Percentiles rank a stretch among this genome's conserved stretches.
These are phyloP conservation scores for Pleomassaria siparia DNA, from an alignment of 2,329 filamentous ascomycete species.

Conservation along the genomic window DNA sequence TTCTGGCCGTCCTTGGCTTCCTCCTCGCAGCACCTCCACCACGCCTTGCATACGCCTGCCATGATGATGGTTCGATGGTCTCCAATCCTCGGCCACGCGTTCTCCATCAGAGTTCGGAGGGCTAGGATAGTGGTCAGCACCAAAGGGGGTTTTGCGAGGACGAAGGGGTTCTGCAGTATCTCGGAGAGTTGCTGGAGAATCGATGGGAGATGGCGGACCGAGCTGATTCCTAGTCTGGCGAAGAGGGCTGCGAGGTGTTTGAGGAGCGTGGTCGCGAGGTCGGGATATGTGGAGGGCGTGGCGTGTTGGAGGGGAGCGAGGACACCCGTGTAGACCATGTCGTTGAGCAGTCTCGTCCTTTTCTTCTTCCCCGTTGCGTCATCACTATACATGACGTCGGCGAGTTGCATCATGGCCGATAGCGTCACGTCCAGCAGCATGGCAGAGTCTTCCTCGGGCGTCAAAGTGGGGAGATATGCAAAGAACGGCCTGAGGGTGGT, in stretches of 20 bases:
- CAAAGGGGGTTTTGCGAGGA: conserved; percentile 55
- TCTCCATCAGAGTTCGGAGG: conserved; percentile 60
- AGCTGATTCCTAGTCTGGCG: conserved; percentile 60
- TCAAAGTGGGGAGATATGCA: conserved; percentile 75
- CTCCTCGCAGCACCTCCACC: conserved; percentile 28
- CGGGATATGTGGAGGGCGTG: conserved; percentile 54
- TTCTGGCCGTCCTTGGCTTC: conserved; percentile 15
- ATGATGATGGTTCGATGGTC: conserved; percentile 47
- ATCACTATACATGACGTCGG: conserved; percentile 45
- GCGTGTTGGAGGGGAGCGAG: conserved; percentile 56
- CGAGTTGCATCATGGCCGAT: conserved; percentile 63
- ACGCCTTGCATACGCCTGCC: conserved; percentile 53
- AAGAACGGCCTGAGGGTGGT: conserved; percentile 71
- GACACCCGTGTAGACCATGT: conserved; percentile 46
- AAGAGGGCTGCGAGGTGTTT: conserved; percentile 54
- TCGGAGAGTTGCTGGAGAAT: conserved; percentile 67
- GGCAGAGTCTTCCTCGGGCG: conserved; percentile 70
- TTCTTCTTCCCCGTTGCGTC: conserved; percentile 13
- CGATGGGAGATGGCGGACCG: conserved; percentile 69
- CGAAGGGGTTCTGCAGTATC: conserved; percentile 70
- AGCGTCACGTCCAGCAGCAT: conserved; percentile 67
- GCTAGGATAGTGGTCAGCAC: conserved; percentile 57
- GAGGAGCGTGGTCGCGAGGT: conserved; percentile 61
- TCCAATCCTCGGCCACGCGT: conserved; percentile 70
- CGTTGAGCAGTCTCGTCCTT: conserved; percentile 45